A percentile compares a stretch with the other conserved stretches of the same genome.
Evolutionary conservation across 345 rosid species (phyloP).

Genomic region (Mercurialis annua): DNA sequence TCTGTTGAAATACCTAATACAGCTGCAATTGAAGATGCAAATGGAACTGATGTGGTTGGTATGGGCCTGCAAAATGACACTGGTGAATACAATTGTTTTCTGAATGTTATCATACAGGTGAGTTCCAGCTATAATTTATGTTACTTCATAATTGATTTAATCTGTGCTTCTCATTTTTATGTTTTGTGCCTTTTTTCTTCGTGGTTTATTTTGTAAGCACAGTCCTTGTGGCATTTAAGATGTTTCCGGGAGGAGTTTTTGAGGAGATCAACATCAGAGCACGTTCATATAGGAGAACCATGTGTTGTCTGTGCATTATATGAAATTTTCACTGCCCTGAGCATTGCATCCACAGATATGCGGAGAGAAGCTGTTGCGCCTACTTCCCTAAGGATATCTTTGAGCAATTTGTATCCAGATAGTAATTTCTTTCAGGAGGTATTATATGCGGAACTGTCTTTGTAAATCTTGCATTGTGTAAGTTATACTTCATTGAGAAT

Average conservation of each 20-base stretch:
- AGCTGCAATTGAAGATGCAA: slow-evolving; percentile 27
- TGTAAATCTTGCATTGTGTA: slow-evolving; percentile 1
- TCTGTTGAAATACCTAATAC: slow-evolving; percentile 34
- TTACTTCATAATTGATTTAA: neutral
- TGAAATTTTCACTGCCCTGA: slow-evolving; percentile 70
- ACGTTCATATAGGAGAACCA: slow-evolving; percentile 88
- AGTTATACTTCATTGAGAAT: neutral
- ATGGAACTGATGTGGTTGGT: slow-evolving; percentile 51
- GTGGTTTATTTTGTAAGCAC: slow-evolving; percentile 25
- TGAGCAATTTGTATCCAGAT: slow-evolving; percentile 87
- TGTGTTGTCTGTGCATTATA: slow-evolving; percentile 86
- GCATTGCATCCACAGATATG: slow-evolving; percentile 47
- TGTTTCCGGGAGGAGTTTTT: slow-evolving; percentile 76
- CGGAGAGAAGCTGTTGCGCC: slow-evolving; percentile 82
- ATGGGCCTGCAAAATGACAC: slow-evolving; percentile 88
- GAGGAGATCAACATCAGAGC: slow-evolving; percentile 64
- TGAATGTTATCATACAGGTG: slow-evolving; percentile 98
- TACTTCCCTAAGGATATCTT: slow-evolving; percentile 73
- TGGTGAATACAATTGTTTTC: slow-evolving; percentile 97
- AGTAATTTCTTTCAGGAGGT: slow-evolving; percentile 96
- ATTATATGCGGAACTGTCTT: slow-evolving; percentile 20
- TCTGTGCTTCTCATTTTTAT: slow-evolving; percentile 9
- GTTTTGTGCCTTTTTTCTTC: slow-evolving; percentile 11
- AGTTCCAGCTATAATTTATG: neutral
- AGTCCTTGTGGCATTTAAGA: slow-evolving; percentile 96